Conservation (phyloP, 768 basidiomycete species). For the Boletus barrowsii region DNA sequence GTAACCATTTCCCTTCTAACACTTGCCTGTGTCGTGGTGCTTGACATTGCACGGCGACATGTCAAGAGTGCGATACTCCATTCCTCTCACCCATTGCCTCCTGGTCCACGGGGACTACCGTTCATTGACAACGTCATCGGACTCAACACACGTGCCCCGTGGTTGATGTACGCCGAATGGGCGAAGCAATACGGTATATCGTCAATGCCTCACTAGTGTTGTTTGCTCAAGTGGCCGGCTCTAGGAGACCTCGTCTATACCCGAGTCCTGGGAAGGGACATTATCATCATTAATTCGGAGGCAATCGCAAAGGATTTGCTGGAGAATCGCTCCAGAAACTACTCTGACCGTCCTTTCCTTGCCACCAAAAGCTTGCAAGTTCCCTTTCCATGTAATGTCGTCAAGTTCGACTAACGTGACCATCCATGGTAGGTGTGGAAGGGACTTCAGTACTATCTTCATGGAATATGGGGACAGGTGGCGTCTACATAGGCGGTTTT, state of each 20-base stretch:
- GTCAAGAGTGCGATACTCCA: not conserved
- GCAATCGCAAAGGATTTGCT: slow-evolving; percentile 44
- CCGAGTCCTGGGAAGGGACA: slow-evolving; percentile 40
- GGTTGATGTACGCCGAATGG: slow-evolving; percentile 40
- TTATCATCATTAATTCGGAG: slow-evolving; percentile 46
- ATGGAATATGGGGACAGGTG: slow-evolving; percentile 33
- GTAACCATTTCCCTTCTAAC: slow-evolving; percentile 1
- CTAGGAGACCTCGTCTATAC: slow-evolving; percentile 49
- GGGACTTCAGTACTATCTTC: slow-evolving; percentile 21
- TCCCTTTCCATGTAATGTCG: not conserved
- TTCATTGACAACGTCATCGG: slow-evolving; percentile 38
- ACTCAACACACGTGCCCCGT: slow-evolving; percentile 30
- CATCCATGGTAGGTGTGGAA: slow-evolving; percentile 14
- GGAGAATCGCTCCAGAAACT: slow-evolving; percentile 44
- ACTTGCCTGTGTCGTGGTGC: slow-evolving; percentile 6
- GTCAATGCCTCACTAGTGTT: not conserved
- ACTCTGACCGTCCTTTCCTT: slow-evolving; percentile 47
- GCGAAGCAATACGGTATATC: slow-evolving; percentile 31
- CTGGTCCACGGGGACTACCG: slow-evolving; percentile 37
- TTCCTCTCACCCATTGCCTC: slow-evolving; percentile 27
- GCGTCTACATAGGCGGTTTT: slow-evolving; percentile 31
- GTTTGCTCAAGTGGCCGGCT: not conserved
- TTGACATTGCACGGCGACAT: slow-evolving; percentile 9
- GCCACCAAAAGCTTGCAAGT: slow-evolving; percentile 13
- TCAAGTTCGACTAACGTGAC: not conserved